Base-by-base conservation (phyloP, 768 basidiomycete species). In the Trametes villosa region DNA sequence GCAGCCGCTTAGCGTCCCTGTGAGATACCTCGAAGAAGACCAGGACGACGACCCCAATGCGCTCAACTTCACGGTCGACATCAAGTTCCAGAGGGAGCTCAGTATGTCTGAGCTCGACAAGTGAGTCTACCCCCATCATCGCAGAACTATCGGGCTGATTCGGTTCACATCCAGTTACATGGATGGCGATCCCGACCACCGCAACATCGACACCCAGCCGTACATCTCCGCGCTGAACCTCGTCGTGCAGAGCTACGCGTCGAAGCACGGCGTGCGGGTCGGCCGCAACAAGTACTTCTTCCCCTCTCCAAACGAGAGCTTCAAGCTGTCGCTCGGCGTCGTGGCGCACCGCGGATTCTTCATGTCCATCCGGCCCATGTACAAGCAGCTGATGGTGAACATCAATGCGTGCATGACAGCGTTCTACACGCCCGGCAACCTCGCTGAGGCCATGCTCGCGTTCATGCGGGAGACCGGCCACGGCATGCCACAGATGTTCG, bases 221-320 rank as follows among this genome's bases (percentile, higher is more conserved):
- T 64, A 84, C 17, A 74, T 90, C 5, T 79, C 88, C 9, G 87
- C 87, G 3, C 68, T 90, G 48, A 89, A 91, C 67, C 73, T 91
- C 24, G 76, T 90, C 51, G 72, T 89, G 6, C 81, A 84, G 48
- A 78, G 85, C 49, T 77, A 82, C 64, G 81, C 86, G 15, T 78
- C 80, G 65, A 74, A 81, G 31, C 75, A 78, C 1, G 87, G 85
- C 9, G 78, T 85, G n/a, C 81, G 84, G 68, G 84, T 89, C 12
- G 87, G 88, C 1, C 76, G 82, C 52, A 86, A 87, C 61, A 80
- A 85, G 13, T 89, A 84, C 71, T 91, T 90, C 74, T 88, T 88
- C 75, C 70, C 70, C 5, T 58, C 71, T 8, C 56, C 56, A 0
- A 55, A 66, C 1, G 53, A 64, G 18, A 38, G 65, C 41, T 22